phyloP scores from a whole-genome alignment of 2,329 filamentous ascomycete genomes.

The Ceratocystis cubensis region DNA sequence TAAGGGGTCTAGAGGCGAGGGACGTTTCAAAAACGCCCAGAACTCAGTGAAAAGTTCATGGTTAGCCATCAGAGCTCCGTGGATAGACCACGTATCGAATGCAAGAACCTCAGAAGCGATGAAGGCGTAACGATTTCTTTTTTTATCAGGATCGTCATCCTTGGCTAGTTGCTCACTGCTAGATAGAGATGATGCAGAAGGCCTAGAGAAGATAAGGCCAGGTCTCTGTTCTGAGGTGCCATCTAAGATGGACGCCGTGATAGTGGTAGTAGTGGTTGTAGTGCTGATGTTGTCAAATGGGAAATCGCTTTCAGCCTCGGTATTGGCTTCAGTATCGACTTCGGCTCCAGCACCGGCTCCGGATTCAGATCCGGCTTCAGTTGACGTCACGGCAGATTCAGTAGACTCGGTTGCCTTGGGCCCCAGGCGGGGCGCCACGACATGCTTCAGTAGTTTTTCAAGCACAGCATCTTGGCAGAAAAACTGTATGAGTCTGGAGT shows the following conservation, averaged over 20 bases:
- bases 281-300: constrained; percentile 6
- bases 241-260: constrained; percentile 14
- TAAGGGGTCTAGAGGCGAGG: constrained; percentile 77
- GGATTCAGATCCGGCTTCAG: not conserved
- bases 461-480: constrained; percentile 78
- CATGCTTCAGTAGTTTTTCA: constrained; percentile 77
- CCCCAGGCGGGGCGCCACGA: constrained; percentile 64
- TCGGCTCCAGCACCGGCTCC: constrained; percentile 28
- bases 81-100: constrained; percentile 93
- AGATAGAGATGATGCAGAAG: constrained; percentile 41
- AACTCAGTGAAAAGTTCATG: constrained; percentile 66
- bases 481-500: constrained; percentile 94
- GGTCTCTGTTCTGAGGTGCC: constrained; percentile 24
- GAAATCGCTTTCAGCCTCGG: constrained; percentile 32
- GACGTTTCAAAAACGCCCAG: constrained; percentile 76
- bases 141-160: constrained; percentile 73
- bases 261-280: not conserved
- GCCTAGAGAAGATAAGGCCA: constrained; percentile 35
- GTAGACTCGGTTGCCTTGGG: constrained; percentile 40
- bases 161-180: constrained; percentile 38
- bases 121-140: constrained; percentile 85
- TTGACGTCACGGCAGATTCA: constrained; percentile 26
- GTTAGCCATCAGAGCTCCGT: constrained; percentile 82
- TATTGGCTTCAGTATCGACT: not conserved
- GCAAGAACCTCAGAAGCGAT: constrained; percentile 87